Evolutionary conservation across 2,329 filamentous ascomycete genomes (phyloP), one percentile per base, ranked within the genome.

Genomic region (Rhexocercosporidium sp.): DNA sequence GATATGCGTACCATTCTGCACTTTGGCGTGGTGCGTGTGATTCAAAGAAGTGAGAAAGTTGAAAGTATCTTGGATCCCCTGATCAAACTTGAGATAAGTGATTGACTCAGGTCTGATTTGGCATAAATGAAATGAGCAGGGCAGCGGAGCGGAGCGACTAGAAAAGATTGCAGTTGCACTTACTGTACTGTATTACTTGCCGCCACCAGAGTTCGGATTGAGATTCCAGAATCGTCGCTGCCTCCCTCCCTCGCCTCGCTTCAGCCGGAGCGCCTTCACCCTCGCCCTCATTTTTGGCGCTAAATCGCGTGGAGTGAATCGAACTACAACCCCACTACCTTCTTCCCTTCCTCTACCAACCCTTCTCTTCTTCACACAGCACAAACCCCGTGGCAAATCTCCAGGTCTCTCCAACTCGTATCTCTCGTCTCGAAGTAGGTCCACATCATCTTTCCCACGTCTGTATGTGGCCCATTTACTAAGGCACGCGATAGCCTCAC

Each of bases 401-500:
- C 22, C 37, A 20, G 56, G 5, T 25, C 18, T 9, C 27, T 62
- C 14, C 27, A 25, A 29, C 11, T 29, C 29, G 11, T 14, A 37
- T 12, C 59, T 51, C 8, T 51, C 29, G 14, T 9, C 44, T n/a
- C 14, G n/a, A n/a, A 29, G 60, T 54, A 41, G 9, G 60, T 37
- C 44, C 29, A 39, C 3, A 16, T 29, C 57, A 18, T 39, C 6
- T 29, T 27, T 37, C 46, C 31, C 29, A 20, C 27, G 56, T 16
- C 14, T 51, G 16, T 20, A 29, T 25, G 25, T 18, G 16, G 20
- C 11, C 14, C 46, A 22, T 62, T 39, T 62, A 39, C 59, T 62
- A 51, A 62, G 18, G 39, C 27, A 39, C 44, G 60, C 47, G 37
- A 71, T 66, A 73, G 71, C 65, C 69, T 70, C 61, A 59, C 57